Conservation (phyloP, 1,139 yeast species). For the Nakaseomyces bracarensis region DNA sequence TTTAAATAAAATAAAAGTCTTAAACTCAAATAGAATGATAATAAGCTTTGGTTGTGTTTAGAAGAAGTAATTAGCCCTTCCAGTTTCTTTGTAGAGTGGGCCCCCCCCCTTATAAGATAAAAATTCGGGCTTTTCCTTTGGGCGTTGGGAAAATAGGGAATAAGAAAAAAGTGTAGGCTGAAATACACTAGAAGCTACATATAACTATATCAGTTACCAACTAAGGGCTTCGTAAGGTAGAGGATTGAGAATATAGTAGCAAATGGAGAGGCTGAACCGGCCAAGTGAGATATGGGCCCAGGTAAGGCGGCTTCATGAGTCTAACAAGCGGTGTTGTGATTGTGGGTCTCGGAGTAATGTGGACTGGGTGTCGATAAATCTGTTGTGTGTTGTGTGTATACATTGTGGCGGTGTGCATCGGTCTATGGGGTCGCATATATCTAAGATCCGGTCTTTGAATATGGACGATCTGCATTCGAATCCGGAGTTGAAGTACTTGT, state of each 20-base stretch:
- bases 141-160: no score
- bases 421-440: constrained; percentile 62
- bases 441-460: constrained; percentile 70
- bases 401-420: constrained; percentile 76
- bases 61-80: no score
- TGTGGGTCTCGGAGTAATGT: constrained; percentile 60
- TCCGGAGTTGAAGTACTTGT: constrained; percentile 42
- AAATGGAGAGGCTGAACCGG: constrained; percentile 5
- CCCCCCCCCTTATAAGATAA: no score
- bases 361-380: constrained; percentile 83
- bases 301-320: constrained; percentile 44
- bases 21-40: no score
- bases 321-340: constrained; percentile 67
- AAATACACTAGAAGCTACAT: no score
- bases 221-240: no score
- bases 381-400: constrained; percentile 66
- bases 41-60: no score
- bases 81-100: no score
- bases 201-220: no score
- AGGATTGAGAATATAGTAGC: background rate
- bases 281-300: constrained; percentile 6
- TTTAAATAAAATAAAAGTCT: no score
- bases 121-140: no score
- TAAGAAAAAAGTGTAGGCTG: no score
- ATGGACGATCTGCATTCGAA: constrained; percentile 57